Evolutionary conservation across 2,329 filamentous ascomycete genomes (phyloP).

Genomic region (Neopestalotiopsis rosae): DNA sequence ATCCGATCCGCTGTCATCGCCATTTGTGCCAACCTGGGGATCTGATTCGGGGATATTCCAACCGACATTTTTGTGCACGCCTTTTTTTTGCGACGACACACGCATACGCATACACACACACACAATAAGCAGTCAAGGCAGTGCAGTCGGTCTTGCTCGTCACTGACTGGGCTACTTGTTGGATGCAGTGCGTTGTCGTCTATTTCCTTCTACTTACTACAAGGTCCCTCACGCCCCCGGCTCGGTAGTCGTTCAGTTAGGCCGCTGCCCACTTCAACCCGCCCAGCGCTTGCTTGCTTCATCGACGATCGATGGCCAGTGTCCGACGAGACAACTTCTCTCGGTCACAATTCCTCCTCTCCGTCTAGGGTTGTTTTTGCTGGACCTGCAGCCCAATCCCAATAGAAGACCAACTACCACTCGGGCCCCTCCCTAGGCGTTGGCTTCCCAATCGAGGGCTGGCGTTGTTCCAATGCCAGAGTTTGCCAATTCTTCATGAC

Average conservation of each 20-base stretch:
- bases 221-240: neutral
- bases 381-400: neutral
- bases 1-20: no score
- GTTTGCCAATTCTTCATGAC: constrained; percentile 35
- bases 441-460: constrained; percentile 11
- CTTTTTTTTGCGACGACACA: no score
- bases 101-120: no score
- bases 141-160: neutral
- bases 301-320: constrained; percentile 11
- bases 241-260: neutral
- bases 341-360: neutral
- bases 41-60: no score
- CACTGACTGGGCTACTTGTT: neutral
- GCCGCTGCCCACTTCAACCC: neutral
- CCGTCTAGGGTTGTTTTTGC: constrained; percentile 1
- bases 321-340: neutral
- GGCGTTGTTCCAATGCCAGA: constrained; percentile 15
- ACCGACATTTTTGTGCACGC: no score
- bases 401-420: neutral
- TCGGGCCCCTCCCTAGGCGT: neutral
- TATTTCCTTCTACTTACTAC: neutral
- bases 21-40: no score
- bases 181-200: neutral
- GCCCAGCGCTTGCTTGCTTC: neutral
- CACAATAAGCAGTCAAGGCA: no score